Evolutionary conservation across 768 basidiomycete species (phyloP).

Genomic region (Amanita pallidorosea): DNA sequence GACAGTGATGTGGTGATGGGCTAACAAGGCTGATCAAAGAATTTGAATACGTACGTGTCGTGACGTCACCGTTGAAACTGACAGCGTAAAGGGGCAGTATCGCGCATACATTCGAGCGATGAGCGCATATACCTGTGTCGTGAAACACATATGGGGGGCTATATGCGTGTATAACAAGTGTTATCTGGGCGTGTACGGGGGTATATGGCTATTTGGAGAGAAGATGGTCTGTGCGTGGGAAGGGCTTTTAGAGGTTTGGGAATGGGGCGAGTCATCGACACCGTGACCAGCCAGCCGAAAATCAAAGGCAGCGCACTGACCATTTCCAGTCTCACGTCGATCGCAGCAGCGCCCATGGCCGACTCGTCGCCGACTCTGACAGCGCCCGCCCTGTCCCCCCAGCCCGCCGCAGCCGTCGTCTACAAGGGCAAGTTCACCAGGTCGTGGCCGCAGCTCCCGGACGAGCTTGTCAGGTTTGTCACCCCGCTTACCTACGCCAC

Average conservation of each 20-base stretch:
- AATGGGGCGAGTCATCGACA: conserved; percentile 19
- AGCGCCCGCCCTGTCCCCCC: conserved; percentile 7
- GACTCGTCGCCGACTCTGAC: conserved; percentile 14
- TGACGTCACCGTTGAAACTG: no score
- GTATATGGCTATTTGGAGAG: neutral
- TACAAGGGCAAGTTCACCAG: conserved; percentile 17
- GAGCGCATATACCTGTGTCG: no score
- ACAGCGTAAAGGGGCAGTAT: no score
- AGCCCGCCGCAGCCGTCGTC: conserved; percentile 1
- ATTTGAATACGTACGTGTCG: no score
- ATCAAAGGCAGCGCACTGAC: conserved; percentile 27
- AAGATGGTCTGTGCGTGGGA: conserved; percentile 35
- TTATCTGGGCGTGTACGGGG: no score
- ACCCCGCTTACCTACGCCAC: conserved; percentile 15
- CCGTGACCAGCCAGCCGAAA: conserved; percentile 25
- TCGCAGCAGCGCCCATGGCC: conserved; percentile 8
- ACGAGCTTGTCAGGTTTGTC: conserved; percentile 49
- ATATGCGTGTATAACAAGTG: no score
- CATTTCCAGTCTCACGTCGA: conserved; percentile 22
- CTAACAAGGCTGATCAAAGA: no score
- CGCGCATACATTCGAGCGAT: no score
- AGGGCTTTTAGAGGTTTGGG: conserved; percentile 10
- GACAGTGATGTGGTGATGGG: no score
- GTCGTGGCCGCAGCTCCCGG: conserved; percentile 22
- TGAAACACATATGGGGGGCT: no score